Base-by-base conservation (phyloP, 352 stramenopile genomes). In the Pythium brassicae region DNA sequence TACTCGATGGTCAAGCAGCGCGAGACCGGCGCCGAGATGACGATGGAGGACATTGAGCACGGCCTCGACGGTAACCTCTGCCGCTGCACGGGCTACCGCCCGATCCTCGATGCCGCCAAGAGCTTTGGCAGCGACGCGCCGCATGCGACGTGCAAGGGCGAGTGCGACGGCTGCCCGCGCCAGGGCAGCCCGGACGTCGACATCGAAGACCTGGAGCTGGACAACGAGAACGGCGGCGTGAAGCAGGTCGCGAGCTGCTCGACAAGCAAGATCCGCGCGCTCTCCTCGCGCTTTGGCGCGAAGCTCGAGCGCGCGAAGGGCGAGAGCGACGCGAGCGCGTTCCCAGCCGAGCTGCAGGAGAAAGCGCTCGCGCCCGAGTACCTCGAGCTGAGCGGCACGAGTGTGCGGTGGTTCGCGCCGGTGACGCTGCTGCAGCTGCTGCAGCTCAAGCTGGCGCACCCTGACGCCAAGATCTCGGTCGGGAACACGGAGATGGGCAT, bases 401-500 rank as follows among this genome's bases (percentile, higher is more conserved):
- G 70, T 9, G 68, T 96, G 39, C 90, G 92, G 9, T 99, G 96
- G 96, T 96, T 97, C 57, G 88, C 92, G 25, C 96, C 96, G 0
- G 86, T 86, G 47, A 96, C 89, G 14, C 70, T 99, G 17, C 48
- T 72, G 1, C 87, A 97, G 61, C 60, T 99, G 43, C 72, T 98
- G 3, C 59, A 76, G 35, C 63, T 98, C 2, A 96, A 98, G 68
- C 68, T 73, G 15, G 65, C 90, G 58, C 79, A 94, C 58, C 77
- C 74, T 2, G 65, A 87, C 25, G 76, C 83, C 7, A 98, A 97
- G 70, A 95, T 99, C 65, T 93, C 97, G 26, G 92, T 98, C 35
- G 96, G 96, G 20, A 98, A 99, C 66, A 98, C 94, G 1, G 94
- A 98, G 75, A 96, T 99, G 74, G 94, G 92, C 19, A 98, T 99